A percentile compares a stretch with the other conserved stretches of the same genome.
Conservation (phyloP, 805 yeast genomes). For the Cyberlindnera veronae region DNA sequence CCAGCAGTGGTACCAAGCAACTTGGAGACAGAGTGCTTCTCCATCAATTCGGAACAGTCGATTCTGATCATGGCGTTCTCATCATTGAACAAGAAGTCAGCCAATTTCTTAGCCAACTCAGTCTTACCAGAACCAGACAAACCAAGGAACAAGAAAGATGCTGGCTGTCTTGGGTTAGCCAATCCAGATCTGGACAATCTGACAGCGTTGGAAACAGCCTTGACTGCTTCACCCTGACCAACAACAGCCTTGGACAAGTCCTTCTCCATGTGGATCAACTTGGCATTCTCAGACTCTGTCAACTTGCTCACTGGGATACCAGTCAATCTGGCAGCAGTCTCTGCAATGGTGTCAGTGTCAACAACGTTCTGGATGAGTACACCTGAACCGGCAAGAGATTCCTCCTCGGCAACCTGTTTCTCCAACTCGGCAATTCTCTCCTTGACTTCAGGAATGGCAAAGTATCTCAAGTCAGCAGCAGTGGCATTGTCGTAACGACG, state of each 20-base stretch:
- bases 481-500: slow-evolving; percentile 93
- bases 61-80: slow-evolving; percentile 96
- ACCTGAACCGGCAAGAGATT: slow-evolving; percentile 52
- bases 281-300: slow-evolving; percentile 91
- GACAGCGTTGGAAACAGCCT: slow-evolving; percentile 93
- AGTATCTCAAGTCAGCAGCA: slow-evolving; percentile 94
- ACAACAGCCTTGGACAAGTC: slow-evolving; percentile 81
- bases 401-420: slow-evolving; percentile 72
- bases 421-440: slow-evolving; percentile 75
- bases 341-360: slow-evolving; percentile 89
- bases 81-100: slow-evolving; percentile 93
- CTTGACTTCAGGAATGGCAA: slow-evolving; percentile 92
- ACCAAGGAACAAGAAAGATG: slow-evolving; percentile 92
- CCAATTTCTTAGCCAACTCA: slow-evolving; percentile 93
- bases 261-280: slow-evolving; percentile 91
- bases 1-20: slow-evolving; percentile 98
- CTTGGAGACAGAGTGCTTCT: slow-evolving; percentile 93
- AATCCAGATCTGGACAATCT: slow-evolving; percentile 91
- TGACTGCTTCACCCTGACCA: slow-evolving; percentile 94
- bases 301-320: slow-evolving; percentile 95
- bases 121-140: slow-evolving; percentile 98
- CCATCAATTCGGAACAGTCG: slow-evolving; percentile 94
- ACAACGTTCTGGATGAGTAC: slow-evolving; percentile 85
- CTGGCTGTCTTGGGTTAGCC: slow-evolving; percentile 95
- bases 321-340: slow-evolving; percentile 93